phyloP scores from a whole-genome alignment of 805 yeast species.

The Candida silvatica region DNA sequence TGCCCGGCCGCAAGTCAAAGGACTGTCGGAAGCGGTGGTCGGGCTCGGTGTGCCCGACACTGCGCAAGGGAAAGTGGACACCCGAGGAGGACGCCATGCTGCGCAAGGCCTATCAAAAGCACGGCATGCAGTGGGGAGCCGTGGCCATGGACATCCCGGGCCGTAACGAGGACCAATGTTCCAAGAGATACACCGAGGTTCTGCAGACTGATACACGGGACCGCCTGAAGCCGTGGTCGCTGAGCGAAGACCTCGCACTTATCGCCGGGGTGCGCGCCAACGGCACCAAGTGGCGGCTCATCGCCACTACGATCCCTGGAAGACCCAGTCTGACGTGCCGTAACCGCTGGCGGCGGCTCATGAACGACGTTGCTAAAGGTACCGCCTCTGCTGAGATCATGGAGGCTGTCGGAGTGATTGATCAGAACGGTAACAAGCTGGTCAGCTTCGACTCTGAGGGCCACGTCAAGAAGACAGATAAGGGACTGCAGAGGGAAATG shows the following conservation, averaged over 20 bases:
- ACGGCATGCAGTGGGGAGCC: conserved; percentile 83
- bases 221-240: conserved; percentile 70
- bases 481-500: not conserved
- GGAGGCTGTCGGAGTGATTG: conserved; percentile 45
- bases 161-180: conserved; percentile 91
- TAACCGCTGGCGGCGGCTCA: conserved; percentile 85
- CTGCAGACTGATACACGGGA: conserved; percentile 75
- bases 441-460: conserved; percentile 4
- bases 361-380: conserved; percentile 65
- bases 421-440: conserved; percentile 10
- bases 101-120: conserved; percentile 50
- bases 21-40: conserved; percentile 87
- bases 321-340: conserved; percentile 87
- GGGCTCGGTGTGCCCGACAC: conserved; percentile 73
- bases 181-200: conserved; percentile 83
- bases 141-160: conserved; percentile 72
- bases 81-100: conserved; percentile 65
- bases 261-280: conserved; percentile 57
- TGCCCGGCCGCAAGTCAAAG: conserved; percentile 53
- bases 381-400: conserved; percentile 48
- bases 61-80: conserved; percentile 85
- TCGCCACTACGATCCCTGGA: conserved; percentile 61
- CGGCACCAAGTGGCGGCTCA: conserved; percentile 88
- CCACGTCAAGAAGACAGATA: not conserved
- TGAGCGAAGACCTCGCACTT: conserved; percentile 65